Evolutionary conservation across 306 rosid genomes (phyloP).

Genomic region (Quercus cerris): DNA sequence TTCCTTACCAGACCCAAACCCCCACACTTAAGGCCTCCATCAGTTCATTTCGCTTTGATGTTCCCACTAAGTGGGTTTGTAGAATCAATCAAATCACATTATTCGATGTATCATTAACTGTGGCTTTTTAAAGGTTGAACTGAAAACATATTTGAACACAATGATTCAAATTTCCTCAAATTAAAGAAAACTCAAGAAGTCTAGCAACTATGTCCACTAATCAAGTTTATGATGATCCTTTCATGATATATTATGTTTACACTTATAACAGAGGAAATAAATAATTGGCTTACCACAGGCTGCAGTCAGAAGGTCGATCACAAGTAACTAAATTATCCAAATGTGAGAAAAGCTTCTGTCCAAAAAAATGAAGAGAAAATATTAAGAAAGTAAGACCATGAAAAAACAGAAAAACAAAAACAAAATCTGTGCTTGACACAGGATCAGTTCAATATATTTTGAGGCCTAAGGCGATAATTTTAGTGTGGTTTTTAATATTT

Average conservation of each 20-base stretch:
- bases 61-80: background rate
- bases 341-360: conserved; percentile 78
- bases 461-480: no score
- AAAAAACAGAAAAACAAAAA: no score
- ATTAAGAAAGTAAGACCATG: background rate
- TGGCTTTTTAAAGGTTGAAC: background rate
- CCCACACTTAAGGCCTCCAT: background rate
- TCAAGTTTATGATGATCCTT: background rate
- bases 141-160: background rate
- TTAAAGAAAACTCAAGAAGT: background rate
- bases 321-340: conserved; percentile 73
- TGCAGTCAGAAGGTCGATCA: conserved; percentile 67
- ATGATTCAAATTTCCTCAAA: background rate
- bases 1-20: background rate
- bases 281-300: conserved; percentile 63
- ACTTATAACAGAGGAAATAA: conserved; percentile 11
- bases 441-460: no score
- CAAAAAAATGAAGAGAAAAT: conserved; percentile 7
- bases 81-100: background rate
- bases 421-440: background rate
- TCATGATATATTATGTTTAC: background rate
- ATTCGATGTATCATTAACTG: background rate
- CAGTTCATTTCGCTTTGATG: background rate
- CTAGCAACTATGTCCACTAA: background rate
- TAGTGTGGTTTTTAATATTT: no score